These are phyloP conservation scores for Mariannaea elegans DNA, from an alignment of 2,329 filamentous ascomycete species.

Conservation along the genomic window DNA sequence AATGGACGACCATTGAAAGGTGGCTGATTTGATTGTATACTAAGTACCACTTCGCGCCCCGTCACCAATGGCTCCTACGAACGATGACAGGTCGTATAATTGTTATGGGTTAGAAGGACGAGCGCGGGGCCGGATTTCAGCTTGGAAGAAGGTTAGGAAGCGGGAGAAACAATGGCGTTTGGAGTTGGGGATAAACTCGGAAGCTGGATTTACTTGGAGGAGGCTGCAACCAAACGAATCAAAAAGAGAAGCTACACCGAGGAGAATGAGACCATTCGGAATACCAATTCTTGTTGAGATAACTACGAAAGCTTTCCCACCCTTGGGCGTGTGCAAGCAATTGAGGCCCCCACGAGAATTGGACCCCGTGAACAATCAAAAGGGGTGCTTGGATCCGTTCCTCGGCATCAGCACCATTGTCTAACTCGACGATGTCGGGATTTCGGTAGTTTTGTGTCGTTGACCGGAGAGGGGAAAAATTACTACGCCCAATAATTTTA, in stretches of 20 bases:
- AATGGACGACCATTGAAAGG: neutral
- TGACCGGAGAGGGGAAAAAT: neutral
- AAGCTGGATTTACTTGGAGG: constrained; percentile 4
- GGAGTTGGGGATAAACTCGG: constrained; percentile 18
- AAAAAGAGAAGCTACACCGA: constrained; percentile 2
- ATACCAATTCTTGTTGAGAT: constrained; percentile 14
- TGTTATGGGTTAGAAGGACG: constrained; percentile 1
- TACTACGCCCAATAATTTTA: neutral
- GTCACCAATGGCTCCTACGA: neutral
- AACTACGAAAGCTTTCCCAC: neutral
- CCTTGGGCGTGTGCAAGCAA: constrained; percentile 6
- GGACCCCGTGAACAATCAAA: constrained; percentile 14
- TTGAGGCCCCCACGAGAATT: constrained; percentile 7
- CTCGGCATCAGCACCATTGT: neutral
- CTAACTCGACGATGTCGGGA: neutral
- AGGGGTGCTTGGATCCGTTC: neutral
- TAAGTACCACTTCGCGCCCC: neutral
- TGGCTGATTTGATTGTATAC: neutral
- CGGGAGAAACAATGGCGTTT: constrained; percentile 15
- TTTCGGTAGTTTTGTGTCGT: neutral
- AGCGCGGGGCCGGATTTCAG: constrained; percentile 2
- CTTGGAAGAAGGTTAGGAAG: neutral
- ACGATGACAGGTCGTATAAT: neutral
- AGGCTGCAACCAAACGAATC: constrained; percentile 3
- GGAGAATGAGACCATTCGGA: constrained; percentile 14